These are phyloP conservation scores for Trypethelium eluteriae DNA, from an alignment of 495 filamentous ascomycete species.

Conservation along the genomic window DNA sequence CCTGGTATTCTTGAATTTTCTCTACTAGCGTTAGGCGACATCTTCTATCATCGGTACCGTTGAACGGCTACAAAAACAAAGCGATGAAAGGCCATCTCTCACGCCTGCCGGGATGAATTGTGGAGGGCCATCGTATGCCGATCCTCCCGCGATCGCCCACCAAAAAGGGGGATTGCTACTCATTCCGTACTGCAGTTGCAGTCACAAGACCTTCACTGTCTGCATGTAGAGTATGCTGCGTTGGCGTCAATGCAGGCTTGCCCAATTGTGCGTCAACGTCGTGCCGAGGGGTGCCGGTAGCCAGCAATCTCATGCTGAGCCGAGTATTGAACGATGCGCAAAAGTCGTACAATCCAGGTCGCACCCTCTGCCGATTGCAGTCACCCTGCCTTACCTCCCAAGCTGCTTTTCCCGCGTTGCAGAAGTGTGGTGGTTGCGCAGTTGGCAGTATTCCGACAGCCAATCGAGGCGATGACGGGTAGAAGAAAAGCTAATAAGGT, in stretches of 20 bases:
- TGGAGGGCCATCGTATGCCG: neutral
- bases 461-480: neutral
- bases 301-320: neutral
- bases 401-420: neutral
- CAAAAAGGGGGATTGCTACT: neutral
- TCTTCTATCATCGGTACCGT: too few relatives aligned
- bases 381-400: neutral
- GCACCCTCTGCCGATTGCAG: conserved; percentile 1
- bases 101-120: neutral
- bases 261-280: neutral
- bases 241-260: conserved; percentile 6
- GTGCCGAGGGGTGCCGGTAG: neutral
- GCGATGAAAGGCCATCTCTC: neutral
- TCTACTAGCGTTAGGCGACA: too few relatives aligned
- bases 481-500: neutral
- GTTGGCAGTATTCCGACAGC: neutral
- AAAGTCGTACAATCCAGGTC: neutral
- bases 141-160: neutral
- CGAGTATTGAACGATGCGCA: neutral
- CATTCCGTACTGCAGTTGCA: conserved; percentile 1
- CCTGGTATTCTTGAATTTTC: too few relatives aligned
- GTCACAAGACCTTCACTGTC: conserved; percentile 8
- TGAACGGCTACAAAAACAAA: too few relatives aligned
- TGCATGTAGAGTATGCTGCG: conserved; percentile 3
- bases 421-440: conserved; percentile 7